Evolutionary conservation across 1,139 yeast genomes (phyloP).

Genomic region (Saccharomyces hybrid): DNA sequence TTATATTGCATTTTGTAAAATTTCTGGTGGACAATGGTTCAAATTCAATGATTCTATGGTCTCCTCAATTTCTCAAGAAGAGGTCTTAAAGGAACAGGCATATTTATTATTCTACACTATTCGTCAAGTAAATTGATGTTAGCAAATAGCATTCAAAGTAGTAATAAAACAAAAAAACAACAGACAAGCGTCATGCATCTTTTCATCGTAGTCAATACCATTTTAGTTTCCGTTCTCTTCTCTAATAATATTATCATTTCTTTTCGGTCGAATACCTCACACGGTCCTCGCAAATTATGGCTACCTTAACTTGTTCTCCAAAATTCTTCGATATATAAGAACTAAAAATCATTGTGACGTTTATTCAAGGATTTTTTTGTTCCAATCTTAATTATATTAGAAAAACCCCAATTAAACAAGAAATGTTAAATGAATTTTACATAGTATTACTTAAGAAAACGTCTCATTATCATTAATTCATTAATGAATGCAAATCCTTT

Average conservation of each 20-base stretch:
- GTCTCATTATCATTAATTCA: neutral
- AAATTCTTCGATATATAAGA: neutral
- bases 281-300: neutral
- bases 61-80: constrained; percentile 54
- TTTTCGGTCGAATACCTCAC: neutral
- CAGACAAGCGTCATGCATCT: neutral
- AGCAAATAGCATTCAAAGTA: neutral
- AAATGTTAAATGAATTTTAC: neutral
- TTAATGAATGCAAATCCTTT: neutral
- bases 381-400: neutral
- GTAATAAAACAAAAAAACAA: neutral
- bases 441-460: neutral
- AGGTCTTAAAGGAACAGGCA: constrained; percentile 64
- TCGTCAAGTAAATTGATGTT: neutral
- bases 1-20: constrained; percentile 72
- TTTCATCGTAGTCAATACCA: neutral
- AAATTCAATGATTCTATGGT: constrained; percentile 86
- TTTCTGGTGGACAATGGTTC: constrained; percentile 70
- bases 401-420: neutral
- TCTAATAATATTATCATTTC: neutral
- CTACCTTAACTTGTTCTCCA: neutral
- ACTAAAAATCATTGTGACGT: neutral
- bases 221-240: neutral
- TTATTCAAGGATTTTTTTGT: neutral
- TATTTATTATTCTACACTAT: constrained; percentile 63